Conservation (phyloP, 192 early-diverging fungal species). For the Coemansia sp. region DNA sequence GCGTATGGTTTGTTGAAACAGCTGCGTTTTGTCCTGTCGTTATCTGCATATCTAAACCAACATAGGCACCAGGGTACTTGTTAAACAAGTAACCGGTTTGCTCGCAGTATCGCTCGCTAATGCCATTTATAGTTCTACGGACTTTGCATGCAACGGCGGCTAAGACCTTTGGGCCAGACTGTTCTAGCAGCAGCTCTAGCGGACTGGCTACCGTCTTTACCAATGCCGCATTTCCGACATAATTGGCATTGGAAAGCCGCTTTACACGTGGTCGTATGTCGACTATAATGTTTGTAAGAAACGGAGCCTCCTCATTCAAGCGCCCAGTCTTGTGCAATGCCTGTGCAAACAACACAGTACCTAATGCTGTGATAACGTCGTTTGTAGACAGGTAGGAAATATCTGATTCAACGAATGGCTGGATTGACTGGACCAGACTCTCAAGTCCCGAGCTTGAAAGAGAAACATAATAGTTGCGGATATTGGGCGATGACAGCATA, state of each 20-base stretch:
- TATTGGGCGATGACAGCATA: not conserved
- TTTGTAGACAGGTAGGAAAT: not conserved
- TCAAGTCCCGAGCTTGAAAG: not conserved
- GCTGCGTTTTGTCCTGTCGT: not conserved
- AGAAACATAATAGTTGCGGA: not conserved
- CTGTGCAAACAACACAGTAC: not conserved
- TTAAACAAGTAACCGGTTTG: not conserved
- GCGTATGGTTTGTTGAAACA: not conserved
- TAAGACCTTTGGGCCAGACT: not conserved
- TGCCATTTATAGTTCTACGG: not conserved
- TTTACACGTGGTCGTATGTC: not conserved
- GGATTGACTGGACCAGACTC: not conserved
- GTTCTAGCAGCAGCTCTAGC: not conserved
- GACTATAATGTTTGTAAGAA: not conserved
- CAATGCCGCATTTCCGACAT: not conserved
- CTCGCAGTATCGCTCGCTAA: not conserved
- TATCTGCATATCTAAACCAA: not conserved
- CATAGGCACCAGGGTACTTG: not conserved
- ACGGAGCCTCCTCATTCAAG: not conserved
- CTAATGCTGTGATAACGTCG: not conserved
- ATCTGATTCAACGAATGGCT: not conserved
- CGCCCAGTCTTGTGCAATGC: not conserved
- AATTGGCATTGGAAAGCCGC: not conserved
- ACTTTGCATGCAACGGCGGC: slow-evolving; percentile 1
- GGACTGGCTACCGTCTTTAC: not conserved